Conservation (phyloP, 2,329 filamentous ascomycete species). For the Ceratocystiopsis brevicomis region DNA sequence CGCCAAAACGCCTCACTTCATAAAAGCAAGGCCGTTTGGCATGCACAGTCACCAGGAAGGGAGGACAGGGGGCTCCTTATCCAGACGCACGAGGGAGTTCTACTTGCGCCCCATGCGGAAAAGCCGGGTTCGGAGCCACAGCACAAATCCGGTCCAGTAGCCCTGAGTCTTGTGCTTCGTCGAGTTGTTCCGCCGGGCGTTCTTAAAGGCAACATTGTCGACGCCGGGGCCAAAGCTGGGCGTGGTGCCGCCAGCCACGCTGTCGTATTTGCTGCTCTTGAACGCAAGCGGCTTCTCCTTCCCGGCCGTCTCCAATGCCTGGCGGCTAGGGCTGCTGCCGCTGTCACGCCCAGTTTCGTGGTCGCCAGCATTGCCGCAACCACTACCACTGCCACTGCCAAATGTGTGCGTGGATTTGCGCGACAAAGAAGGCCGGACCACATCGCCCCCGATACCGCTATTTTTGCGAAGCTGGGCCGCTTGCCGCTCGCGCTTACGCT, state of each 20-base stretch:
- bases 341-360: conserved; percentile 5
- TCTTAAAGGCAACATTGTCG: conserved; percentile 26
- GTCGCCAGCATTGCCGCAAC: conserved; percentile 3
- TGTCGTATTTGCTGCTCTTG: conserved; percentile 27
- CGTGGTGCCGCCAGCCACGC: conserved; percentile 16
- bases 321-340: conserved; percentile 7
- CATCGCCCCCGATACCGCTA: conserved; percentile 14
- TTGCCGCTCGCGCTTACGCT: conserved; percentile 37
- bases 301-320: conserved; percentile 13
- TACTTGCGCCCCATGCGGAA: conserved; percentile 14
- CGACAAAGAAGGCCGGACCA: conserved; percentile 5
- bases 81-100: not conserved
- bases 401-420: conserved; percentile 11
- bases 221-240: conserved; percentile 18
- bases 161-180: conserved; percentile 42
- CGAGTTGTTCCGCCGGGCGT: conserved; percentile 23
- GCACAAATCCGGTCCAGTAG: conserved; percentile 42
- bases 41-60: too few species aligned
- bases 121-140: conserved; percentile 43
- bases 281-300: conserved; percentile 29
- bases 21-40: too few species aligned
- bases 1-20: too few species aligned
- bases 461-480: conserved; percentile 20
- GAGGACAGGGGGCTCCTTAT: not conserved
- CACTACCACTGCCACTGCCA: conserved; percentile 6